These are phyloP conservation scores for Didymella sp. DNA, from an alignment of 2,329 filamentous ascomycete species.

Conservation along the genomic window DNA sequence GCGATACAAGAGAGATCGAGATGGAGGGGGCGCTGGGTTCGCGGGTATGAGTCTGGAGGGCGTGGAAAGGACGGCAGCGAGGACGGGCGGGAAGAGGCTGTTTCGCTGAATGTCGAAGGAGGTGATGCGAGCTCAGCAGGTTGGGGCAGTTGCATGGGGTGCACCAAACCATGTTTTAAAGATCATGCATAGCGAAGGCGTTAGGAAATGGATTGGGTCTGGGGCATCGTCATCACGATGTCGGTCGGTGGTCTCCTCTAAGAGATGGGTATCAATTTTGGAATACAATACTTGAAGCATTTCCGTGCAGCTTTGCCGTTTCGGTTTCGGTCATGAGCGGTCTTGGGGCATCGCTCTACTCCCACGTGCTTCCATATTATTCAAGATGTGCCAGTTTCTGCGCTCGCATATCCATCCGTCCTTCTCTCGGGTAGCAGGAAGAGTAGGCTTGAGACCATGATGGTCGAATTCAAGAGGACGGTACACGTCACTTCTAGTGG, in stretches of 20 bases:
- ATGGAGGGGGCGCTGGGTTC: constrained; percentile 66
- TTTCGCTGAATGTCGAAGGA: constrained; percentile 47
- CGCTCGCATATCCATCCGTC: neutral
- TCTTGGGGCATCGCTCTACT: neutral
- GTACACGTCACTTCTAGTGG: too few species aligned
- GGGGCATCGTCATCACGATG: neutral
- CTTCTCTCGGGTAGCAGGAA: neutral
- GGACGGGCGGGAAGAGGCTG: constrained; percentile 55
- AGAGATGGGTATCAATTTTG: neutral
- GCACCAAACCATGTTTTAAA: neutral
- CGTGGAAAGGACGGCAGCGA: constrained; percentile 52
- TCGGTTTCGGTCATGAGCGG: too few species aligned
- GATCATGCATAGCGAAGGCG: constrained; percentile 17
- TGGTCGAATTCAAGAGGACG: too few species aligned
- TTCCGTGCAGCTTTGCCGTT: neutral
- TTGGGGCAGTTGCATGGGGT: neutral
- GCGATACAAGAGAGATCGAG: constrained; percentile 68
- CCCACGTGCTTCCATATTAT: too few species aligned
- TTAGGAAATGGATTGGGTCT: neutral
- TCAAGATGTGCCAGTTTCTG: too few species aligned
- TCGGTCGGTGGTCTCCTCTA: neutral
- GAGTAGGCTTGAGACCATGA: neutral
- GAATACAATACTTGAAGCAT: neutral
- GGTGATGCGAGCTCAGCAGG: neutral
- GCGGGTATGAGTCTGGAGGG: constrained; percentile 59